Percentiles rank a stretch among this genome's conserved stretches.
These are phyloP conservation scores for Hypoxylon perforatum DNA, from an alignment of 495 filamentous ascomycete genomes.

Conservation along the genomic window DNA sequence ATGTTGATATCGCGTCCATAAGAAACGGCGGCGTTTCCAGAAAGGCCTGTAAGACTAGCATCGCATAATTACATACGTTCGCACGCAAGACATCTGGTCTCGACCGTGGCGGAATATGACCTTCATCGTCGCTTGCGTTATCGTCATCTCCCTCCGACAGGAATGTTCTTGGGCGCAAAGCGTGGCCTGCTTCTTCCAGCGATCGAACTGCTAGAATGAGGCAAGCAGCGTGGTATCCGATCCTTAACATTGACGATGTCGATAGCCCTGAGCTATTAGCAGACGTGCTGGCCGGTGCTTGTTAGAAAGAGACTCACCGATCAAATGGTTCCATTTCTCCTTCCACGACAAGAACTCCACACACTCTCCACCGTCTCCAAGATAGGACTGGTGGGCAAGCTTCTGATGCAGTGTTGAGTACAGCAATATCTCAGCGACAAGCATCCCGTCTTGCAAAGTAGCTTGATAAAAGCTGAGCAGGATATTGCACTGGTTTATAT, in stretches of 20 bases:
- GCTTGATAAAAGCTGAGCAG: constrained; percentile 47
- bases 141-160: constrained; percentile 29
- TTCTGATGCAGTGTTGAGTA: constrained; percentile 45
- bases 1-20: constrained; percentile 39
- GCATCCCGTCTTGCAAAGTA: constrained; percentile 48
- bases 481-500: constrained; percentile 45
- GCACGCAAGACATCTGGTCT: constrained; percentile 20
- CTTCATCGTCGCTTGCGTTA: constrained; percentile 26
- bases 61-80: constrained; percentile 43
- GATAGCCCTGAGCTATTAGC: constrained; percentile 34
- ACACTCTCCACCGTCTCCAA: constrained; percentile 43
- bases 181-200: constrained; percentile 42
- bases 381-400: constrained; percentile 40
- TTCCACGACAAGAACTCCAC: constrained; percentile 47
- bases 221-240: constrained; percentile 45
- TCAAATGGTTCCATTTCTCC: constrained; percentile 45
- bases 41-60: constrained; percentile 41
- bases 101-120: constrained; percentile 3
- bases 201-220: constrained; percentile 43
- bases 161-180: constrained; percentile 34
- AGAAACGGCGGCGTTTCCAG: constrained; percentile 44
- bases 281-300: neutral
- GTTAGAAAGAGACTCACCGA: constrained; percentile 20
- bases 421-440: constrained; percentile 45
- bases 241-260: constrained; percentile 43